Evolutionary conservation across 2,329 filamentous ascomycete genomes (phyloP), one percentile per base, ranked within the genome.

Genomic region (Orbilia brochopaga): DNA sequence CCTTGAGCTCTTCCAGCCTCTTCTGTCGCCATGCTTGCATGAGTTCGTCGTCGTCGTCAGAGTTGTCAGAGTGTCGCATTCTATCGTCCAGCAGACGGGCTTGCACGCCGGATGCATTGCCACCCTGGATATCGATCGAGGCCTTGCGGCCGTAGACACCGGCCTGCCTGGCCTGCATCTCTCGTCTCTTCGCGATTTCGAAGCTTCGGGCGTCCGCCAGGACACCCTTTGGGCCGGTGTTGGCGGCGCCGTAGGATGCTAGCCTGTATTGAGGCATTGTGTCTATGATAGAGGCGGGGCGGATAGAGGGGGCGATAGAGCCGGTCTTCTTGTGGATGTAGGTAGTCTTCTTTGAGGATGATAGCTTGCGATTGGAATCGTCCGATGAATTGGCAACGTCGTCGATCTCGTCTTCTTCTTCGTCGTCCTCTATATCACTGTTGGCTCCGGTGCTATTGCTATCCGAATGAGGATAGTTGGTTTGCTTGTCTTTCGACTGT

Each of bases 21-120:
- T 86, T 87, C 80, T 92, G 87, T 53, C 94, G 86, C 94, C 94
- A 99, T 77, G 89, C 85, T 74, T 86, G 84, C 80, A 97, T 84
- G 79, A 97, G 97, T 75, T 93, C 90, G 75, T 96, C 92, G 73
- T 90, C 88, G 51, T 86, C 84, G 48, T 87, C 84, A 53, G 84
- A 84, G 64, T 83, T 74, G 2, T 64, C 74, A 5, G 66, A 72
- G 17, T 69, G 58, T 54, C 75, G 69, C 73, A 74, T 44, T 69
- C 74, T 72, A 13, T 74, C 64, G 32, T 75, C 65, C 40, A 72
- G 40, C 8, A 72, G 56, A 35, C 67, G 67, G 21, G 67, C 60
- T 13, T 65, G 60, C 32, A 53, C 60, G 27, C 60, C 24, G 17
- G 56, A 35, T 7, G 37, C n/a, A 21, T 6, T 32, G 3, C 32